Evolutionary conservation across 2,329 filamentous ascomycete species (phyloP).

Genomic region (Calonectria crousiana): DNA sequence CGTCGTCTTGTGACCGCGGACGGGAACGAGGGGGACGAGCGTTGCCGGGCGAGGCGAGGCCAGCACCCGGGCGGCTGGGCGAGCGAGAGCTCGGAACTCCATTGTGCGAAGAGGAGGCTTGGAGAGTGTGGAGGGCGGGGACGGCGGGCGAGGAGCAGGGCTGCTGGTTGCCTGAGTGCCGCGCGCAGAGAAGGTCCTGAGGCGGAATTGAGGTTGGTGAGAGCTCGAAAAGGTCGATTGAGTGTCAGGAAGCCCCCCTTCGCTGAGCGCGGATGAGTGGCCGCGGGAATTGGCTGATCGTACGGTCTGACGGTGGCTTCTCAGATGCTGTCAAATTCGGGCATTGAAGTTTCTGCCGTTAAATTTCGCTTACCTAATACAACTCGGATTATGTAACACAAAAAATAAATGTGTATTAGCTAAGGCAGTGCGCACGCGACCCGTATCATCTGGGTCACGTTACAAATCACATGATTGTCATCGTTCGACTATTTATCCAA

Average conservation of each 20-base stretch:
- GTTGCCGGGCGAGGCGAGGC: conserved; percentile 38
- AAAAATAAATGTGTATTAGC: background rate
- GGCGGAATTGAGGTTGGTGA: background rate
- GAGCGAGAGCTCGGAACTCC: conserved; percentile 51
- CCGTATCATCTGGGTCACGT: background rate
- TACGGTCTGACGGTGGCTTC: conserved; percentile 33
- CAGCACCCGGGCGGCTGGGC: conserved; percentile 51
- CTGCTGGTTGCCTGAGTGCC: background rate
- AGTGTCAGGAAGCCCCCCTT: conserved; percentile 27
- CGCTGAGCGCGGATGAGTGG: conserved; percentile 37
- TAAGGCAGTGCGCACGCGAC: background rate
- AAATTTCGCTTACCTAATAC: conserved; percentile 26
- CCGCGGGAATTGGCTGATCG: conserved; percentile 40
- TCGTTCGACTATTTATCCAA: background rate
- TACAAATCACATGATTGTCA: conserved; percentile 20
- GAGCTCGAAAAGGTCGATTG: conserved; percentile 5
- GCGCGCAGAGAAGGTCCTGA: background rate
- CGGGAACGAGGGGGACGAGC: conserved; percentile 40
- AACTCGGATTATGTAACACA: background rate
- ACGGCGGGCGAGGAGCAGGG: background rate
- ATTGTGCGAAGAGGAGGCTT: conserved; percentile 30
- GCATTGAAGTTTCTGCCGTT: conserved; percentile 44
- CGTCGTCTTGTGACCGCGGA: conserved; percentile 63
- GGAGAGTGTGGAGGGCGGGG: background rate
- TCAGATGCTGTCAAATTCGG: conserved; percentile 31